Conservation (phyloP, 257 asterid species). For the Paulownia fortunei region DNA sequence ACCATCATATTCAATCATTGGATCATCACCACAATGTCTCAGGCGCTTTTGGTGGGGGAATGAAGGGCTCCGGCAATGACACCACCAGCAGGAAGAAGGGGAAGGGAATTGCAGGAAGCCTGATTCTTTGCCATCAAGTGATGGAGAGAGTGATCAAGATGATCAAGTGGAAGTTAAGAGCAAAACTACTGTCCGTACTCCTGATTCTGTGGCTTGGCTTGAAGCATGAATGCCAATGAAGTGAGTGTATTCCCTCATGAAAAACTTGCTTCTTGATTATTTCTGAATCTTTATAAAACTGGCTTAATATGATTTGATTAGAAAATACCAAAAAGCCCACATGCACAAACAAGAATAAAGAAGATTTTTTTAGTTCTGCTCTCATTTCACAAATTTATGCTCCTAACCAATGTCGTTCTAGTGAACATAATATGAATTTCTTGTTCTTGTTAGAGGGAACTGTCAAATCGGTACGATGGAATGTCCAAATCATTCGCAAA, state of each 20-base stretch:
- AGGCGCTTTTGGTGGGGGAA: not conserved
- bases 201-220: not conserved
- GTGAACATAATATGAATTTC: too few relatives aligned
- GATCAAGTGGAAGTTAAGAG: not conserved
- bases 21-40: not conserved
- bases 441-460: too few relatives aligned
- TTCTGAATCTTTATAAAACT: not conserved
- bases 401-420: too few relatives aligned
- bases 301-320: too few relatives aligned
- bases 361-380: too few relatives aligned
- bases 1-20: too few relatives aligned
- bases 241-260: not conserved
- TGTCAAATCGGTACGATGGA: too few relatives aligned
- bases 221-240: conserved; percentile 28
- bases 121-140: not conserved
- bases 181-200: not conserved
- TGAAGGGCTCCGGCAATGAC: not conserved
- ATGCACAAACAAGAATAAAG: too few relatives aligned
- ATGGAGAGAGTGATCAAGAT: not conserved
- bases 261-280: not conserved
- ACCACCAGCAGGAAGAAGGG: not conserved
- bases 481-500: too few relatives aligned
- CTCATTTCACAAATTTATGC: too few relatives aligned
- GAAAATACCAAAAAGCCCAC: too few relatives aligned
- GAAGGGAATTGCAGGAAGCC: not conserved